A percentile compares a stretch with the other conserved stretches of the same genome.
Evolutionary conservation across 805 yeast genomes (phyloP).

Genomic region (Saturnispora kantuleensis): DNA sequence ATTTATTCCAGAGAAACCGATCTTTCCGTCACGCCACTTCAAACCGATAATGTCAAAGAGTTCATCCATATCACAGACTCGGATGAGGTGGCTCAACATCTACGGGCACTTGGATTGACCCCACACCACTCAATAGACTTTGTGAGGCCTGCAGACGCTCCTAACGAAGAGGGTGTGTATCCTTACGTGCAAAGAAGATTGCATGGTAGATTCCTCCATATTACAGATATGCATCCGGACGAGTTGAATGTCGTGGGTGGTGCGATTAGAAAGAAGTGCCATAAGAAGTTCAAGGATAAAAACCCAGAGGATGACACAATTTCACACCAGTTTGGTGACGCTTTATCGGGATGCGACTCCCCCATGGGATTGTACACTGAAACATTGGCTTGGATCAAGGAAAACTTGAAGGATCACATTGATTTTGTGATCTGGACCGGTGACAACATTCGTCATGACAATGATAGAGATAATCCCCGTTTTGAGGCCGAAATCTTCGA

Average conservation of each 20-base stretch:
- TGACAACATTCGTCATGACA: slow-evolving; percentile 78
- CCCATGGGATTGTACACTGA: slow-evolving; percentile 51
- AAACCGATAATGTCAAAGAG: background rate
- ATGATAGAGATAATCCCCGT: slow-evolving; percentile 66
- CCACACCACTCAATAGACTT: slow-evolving; percentile 30
- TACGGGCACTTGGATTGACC: slow-evolving; percentile 30
- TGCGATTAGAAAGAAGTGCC: slow-evolving; percentile 45
- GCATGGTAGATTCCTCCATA: slow-evolving; percentile 75
- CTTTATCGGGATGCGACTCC: slow-evolving; percentile 68
- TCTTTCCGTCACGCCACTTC: too few relatives aligned
- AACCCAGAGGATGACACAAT: slow-evolving; percentile 25
- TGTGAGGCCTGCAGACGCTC: slow-evolving; percentile 6
- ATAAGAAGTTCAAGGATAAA: slow-evolving; percentile 31
- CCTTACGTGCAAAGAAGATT: slow-evolving; percentile 20
- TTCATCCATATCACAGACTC: slow-evolving; percentile 7
- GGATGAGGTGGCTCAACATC: slow-evolving; percentile 23
- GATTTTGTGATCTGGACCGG: slow-evolving; percentile 91
- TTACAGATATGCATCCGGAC: slow-evolving; percentile 85
- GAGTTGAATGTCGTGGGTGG: slow-evolving; percentile 48
- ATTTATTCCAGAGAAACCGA: too few relatives aligned
- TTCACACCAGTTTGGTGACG: slow-evolving; percentile 67
- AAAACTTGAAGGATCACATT: slow-evolving; percentile 59
- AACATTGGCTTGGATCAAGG: slow-evolving; percentile 58
- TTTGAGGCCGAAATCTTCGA: slow-evolving; percentile 62
- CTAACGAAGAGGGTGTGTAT: slow-evolving; percentile 4